phyloP scores from a whole-genome alignment of 805 yeast species.

The Saccharomycopsis schoenii region DNA sequence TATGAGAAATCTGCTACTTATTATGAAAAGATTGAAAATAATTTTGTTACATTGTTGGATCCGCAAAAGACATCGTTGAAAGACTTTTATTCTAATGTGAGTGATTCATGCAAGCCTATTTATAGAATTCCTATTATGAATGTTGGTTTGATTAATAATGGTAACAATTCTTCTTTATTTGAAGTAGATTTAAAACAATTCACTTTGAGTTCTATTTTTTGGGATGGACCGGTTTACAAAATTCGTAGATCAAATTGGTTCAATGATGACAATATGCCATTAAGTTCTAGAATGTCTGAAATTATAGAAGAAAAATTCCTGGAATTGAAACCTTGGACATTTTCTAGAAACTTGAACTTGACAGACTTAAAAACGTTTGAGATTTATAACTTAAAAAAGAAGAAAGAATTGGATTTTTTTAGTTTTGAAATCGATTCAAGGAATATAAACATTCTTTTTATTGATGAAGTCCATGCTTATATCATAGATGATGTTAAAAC shows the following conservation, averaged over 20 bases:
- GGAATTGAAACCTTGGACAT: constrained; percentile 27
- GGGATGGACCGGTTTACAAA: constrained; percentile 83
- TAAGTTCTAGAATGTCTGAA: constrained; percentile 38
- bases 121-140: background rate
- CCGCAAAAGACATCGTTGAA: background rate
- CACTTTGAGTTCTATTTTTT: constrained; percentile 59
- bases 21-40: constrained; percentile 8
- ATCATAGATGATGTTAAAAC: constrained; percentile 9
- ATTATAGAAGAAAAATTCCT: constrained; percentile 51
- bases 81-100: background rate
- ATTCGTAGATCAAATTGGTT: constrained; percentile 87
- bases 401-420: constrained; percentile 6
- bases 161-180: constrained; percentile 41
- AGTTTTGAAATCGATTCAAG: background rate
- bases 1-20: background rate
- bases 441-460: constrained; percentile 5
- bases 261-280: constrained; percentile 43
- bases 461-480: constrained; percentile 10
- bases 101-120: background rate
- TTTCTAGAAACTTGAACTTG: background rate
- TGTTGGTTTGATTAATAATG: constrained; percentile 64
- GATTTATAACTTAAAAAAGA: constrained; percentile 2
- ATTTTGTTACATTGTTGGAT: constrained; percentile 1
- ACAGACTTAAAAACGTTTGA: background rate
- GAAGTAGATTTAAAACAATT: constrained; percentile 53